These are phyloP conservation scores for Begonia peltatifolia DNA, from an alignment of 306 rosid genomes.

Conservation along the genomic window DNA sequence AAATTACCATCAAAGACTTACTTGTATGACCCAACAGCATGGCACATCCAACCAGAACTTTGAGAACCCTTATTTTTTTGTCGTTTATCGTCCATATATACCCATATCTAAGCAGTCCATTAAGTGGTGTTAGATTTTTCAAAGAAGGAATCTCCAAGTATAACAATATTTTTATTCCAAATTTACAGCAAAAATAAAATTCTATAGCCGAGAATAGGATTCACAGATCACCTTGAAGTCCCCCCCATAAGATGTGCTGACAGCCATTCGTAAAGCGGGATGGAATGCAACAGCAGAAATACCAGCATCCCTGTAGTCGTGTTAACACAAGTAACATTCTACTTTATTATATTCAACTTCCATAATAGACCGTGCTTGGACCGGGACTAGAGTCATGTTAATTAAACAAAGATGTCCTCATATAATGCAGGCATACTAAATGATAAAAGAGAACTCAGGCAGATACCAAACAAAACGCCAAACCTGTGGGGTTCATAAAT, in stretches of 20 bases:
- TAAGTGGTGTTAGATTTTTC: constrained; percentile 8
- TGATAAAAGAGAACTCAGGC: constrained; percentile 1
- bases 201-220: too few species aligned
- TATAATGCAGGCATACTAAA: background rate
- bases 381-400: background rate
- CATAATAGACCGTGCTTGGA: too few species aligned
- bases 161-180: background rate
- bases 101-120: constrained; percentile 60
- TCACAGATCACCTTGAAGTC: constrained; percentile 74
- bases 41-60: constrained; percentile 82
- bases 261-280: constrained; percentile 65
- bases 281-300: constrained; percentile 68
- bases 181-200: too few species aligned
- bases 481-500: constrained; percentile 95
- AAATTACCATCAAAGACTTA: constrained; percentile 8
- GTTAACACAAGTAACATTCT: constrained; percentile 3
- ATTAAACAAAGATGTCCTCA: background rate
- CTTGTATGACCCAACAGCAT: constrained; percentile 95
- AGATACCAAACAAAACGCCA: constrained; percentile 3
- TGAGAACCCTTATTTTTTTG: constrained; percentile 25
- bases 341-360: too few species aligned
- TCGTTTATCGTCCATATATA: constrained; percentile 39
- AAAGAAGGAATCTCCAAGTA: background rate
- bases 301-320: constrained; percentile 48
- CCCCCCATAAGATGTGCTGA: constrained; percentile 76